Conservation (phyloP, 2,329 filamentous ascomycete species). For the Passalora sequoiae region DNA sequence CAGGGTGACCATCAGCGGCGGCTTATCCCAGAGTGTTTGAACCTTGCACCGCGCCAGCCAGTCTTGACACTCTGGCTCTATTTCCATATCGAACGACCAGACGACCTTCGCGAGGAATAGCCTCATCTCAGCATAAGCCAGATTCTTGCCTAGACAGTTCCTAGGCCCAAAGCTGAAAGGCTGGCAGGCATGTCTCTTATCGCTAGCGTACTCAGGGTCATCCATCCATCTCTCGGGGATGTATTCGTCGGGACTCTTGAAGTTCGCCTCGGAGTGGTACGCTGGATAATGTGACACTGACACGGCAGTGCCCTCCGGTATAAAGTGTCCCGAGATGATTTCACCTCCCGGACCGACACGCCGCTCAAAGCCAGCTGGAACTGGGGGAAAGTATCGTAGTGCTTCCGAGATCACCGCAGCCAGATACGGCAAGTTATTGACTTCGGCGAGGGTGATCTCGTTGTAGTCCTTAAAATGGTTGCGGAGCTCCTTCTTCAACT, state of each 20-base stretch:
- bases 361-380: constrained; percentile 37
- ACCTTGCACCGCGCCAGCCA: constrained; percentile 23
- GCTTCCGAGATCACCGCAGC: constrained; percentile 43
- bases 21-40: constrained; percentile 18
- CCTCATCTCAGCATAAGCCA: constrained; percentile 37
- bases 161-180: constrained; percentile 32
- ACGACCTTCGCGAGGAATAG: constrained; percentile 38
- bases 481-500: constrained; percentile 42
- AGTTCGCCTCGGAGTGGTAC: constrained; percentile 24
- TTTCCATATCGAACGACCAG: constrained; percentile 38
- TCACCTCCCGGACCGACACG: constrained; percentile 25
- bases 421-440: constrained; percentile 33
- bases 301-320: constrained; percentile 28
- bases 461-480: constrained; percentile 32
- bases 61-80: constrained; percentile 21
- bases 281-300: constrained; percentile 25
- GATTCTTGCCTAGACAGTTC: constrained; percentile 28
- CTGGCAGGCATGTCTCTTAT: constrained; percentile 27
- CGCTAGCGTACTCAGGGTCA: constrained; percentile 24
- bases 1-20: constrained; percentile 11
- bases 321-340: constrained; percentile 25
- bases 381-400: constrained; percentile 43
- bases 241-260: constrained; percentile 24
- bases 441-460: constrained; percentile 25
- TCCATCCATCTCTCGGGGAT: constrained; percentile 32